Base-by-base conservation (phyloP, 768 basidiomycete genomes). In the Boletus patriciae region DNA sequence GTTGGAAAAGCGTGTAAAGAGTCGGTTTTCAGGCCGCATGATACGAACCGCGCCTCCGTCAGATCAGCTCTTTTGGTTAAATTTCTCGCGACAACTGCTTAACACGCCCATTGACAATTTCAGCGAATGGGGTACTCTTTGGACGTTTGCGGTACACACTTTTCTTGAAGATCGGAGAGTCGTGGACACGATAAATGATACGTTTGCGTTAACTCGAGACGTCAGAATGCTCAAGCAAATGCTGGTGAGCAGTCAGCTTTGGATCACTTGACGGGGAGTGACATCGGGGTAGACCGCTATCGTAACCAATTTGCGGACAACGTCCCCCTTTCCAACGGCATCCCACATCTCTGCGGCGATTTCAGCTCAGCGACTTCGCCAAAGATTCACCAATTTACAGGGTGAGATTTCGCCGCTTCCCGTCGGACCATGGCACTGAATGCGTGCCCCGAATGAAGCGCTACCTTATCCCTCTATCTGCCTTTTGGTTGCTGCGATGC, bases 1-100 rank as follows among this genome's bases (percentile, higher is more conserved):
- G 3, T 78, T 99, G 18, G 97, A 99, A 71, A 99, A 99, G 71
- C 82, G 97, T 43, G 97, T 99, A 48, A 97, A 98, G 73, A 97
- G 94, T 61, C 84, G 97, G 4, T 99, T 98, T 74, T 98, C 95
- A 2, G 93, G 94, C 33, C 80, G 97, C 53, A 90, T 93, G 64
- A 78, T 95, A 54, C 83, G 92, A 46, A 86, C 92, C 7, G 80
- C 84, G 0, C 83, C 89, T 15, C 84, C 87, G 3, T 65, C 74
- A 6, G 75, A 74, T 10, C 57, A 85, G 1, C 71, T 75, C 4
- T 73, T 73, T 18, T 89, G 87, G 78, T 67, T 82, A 13, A 69
- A 65, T 9, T 69, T 85, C n/a, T 76, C 83, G 45, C 78, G 75
- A 58, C 66, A 64, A 1, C 66, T 83, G 6, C 69, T 96, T 4